Percentiles rank a stretch among this genome's conserved stretches.
These are phyloP conservation scores for Teunomyces atbi DNA, from an alignment of 805 yeast species.

Conservation along the genomic window DNA sequence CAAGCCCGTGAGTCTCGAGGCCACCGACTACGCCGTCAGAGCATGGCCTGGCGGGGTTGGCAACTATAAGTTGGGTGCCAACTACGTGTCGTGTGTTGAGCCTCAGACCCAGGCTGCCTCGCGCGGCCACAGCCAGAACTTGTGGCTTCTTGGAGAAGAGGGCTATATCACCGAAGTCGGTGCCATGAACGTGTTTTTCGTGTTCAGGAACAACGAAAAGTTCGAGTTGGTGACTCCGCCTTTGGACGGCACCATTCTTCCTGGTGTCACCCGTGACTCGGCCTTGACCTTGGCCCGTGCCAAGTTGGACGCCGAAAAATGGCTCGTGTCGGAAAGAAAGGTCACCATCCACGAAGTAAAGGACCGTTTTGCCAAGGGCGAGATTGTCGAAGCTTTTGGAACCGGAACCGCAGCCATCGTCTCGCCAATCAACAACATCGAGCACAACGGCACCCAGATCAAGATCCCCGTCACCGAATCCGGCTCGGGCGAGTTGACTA, in stretches of 20 bases:
- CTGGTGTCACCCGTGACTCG: constrained; percentile 97
- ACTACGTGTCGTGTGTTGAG: constrained; percentile 91
- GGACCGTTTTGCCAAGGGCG: constrained; percentile 73
- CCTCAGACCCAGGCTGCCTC: constrained; percentile 89
- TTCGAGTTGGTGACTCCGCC: constrained; percentile 95
- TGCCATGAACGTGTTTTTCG: constrained; percentile 93
- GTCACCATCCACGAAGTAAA: constrained; percentile 77
- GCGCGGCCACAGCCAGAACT: constrained; percentile 90
- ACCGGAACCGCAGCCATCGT: constrained; percentile 98
- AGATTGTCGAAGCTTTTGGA: constrained; percentile 91
- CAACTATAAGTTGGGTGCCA: constrained; percentile 93
- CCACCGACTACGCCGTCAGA: constrained; percentile 92
- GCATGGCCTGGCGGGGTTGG: constrained; percentile 99
- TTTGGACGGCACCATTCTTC: constrained; percentile 92
- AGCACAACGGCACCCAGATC: constrained; percentile 71
- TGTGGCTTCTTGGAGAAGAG: constrained; percentile 94
- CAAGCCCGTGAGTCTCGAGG: constrained; percentile 91
- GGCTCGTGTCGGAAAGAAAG: constrained; percentile 82
- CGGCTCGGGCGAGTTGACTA: constrained; percentile 78
- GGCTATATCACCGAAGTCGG: constrained; percentile 90
- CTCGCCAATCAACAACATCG: constrained; percentile 85
- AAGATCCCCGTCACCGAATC: constrained; percentile 77
- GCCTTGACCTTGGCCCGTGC: constrained; percentile 72
- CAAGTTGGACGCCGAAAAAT: constrained; percentile 67
- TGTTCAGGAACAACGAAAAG: constrained; percentile 70